phyloP scores from a whole-genome alignment of 495 filamentous ascomycete genomes.

The Penicillium odoratum region DNA sequence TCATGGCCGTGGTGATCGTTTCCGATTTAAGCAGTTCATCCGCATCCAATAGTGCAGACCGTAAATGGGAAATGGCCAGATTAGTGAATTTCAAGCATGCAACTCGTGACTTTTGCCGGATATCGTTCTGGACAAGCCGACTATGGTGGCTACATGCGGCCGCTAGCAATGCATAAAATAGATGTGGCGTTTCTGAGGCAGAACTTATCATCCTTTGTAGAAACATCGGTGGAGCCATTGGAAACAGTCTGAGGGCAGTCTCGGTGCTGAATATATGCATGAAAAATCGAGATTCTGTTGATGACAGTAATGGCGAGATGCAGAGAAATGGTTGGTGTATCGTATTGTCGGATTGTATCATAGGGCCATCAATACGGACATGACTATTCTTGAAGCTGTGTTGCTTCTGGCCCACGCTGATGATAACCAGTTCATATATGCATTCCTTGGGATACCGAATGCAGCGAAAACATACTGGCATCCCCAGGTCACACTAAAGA shows the following conservation, averaged over 20 bases:
- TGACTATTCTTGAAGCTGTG: background rate
- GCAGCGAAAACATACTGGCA: constrained; percentile 32
- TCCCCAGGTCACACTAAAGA: constrained; percentile 30
- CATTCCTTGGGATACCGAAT: constrained; percentile 29
- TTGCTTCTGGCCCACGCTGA: background rate
- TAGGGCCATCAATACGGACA: background rate
- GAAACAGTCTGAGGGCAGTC: constrained; percentile 31
- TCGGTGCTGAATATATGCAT: constrained; percentile 31
- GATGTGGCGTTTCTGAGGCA: constrained; percentile 29
- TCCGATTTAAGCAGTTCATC: constrained; percentile 20
- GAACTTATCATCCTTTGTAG: constrained; percentile 26
- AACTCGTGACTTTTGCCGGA: constrained; percentile 8
- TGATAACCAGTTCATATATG: constrained; percentile 25
- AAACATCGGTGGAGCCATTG: constrained; percentile 27
- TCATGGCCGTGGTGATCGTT: constrained; percentile 33
- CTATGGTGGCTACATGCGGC: constrained; percentile 32
- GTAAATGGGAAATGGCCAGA: constrained; percentile 29
- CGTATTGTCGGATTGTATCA: background rate
- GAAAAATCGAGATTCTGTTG: constrained; percentile 26
- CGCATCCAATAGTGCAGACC: constrained; percentile 15
- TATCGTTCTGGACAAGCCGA: constrained; percentile 23
- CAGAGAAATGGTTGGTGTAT: constrained; percentile 19
- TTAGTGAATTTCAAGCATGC: constrained; percentile 33
- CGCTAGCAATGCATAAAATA: constrained; percentile 33
- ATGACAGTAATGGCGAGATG: constrained; percentile 22